Evolutionary conservation across 768 basidiomycete species (phyloP), one percentile per base, ranked within the genome.

Genomic region (Leucocoprinus birnbaumii): DNA sequence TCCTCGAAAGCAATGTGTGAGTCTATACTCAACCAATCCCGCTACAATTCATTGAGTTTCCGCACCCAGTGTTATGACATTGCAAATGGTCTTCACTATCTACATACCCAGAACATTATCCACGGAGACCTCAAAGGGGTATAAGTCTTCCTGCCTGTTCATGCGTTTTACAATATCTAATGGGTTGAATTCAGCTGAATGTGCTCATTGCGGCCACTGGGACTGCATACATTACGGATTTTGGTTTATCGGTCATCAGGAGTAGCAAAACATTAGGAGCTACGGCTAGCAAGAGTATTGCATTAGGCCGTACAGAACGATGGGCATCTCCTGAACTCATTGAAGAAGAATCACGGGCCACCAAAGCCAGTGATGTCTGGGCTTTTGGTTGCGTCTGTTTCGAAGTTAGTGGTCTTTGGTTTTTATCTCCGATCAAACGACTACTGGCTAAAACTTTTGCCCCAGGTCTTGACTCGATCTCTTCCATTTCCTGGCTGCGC

Each of bases 291-390:
- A 22, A 19, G 4, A 57, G 24, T 19, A 27, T 22, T 24, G 19
- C 16, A 44, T 7, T 13, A 7, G 51, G 55, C 10, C 31, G 43
- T 22, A 46, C 54, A 2, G n/a, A 44, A 21, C 52, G 62, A n/a
- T 63, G 62, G 62, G 55, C 58, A 38, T 60, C 62, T 27, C 62
- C 62, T 9, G 62, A 63, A 46, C 26, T 62, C 13, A 9, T 60
- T 19, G 26, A 55, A 8, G 52, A 46, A 9, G n/a, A 25, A 11
- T 2, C 42, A 19, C n/a, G 21, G 6, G 34, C 53, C 16, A 31
- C 19, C 18, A 40, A 31, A 6, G 60, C 58, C n/a, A 63, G 58
- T 56, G 62, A 63, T 35, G 50, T 61, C 37, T 63, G 61, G 47
- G 53, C 60, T 26, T 59, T 61, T 48, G 57, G 51, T 6, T 58